phyloP scores from a whole-genome alignment of 768 basidiomycete species.

The Hypholoma sublateritium region DNA sequence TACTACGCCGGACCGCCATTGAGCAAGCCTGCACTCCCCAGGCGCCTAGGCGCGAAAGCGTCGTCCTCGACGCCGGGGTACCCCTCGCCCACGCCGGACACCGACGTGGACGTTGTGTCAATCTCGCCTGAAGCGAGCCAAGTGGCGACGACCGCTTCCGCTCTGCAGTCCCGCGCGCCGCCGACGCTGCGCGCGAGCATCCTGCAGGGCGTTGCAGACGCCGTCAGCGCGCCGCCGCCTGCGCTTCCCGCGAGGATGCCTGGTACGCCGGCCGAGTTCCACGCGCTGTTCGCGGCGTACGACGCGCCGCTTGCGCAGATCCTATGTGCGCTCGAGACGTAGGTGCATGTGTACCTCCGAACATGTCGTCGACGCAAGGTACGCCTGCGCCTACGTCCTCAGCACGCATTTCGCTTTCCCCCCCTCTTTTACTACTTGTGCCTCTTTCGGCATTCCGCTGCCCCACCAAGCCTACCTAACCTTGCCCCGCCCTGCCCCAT shows the following conservation, averaged over 20 bases:
- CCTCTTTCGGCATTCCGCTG: too few species aligned
- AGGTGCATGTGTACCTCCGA: background rate
- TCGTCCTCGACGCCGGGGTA: background rate
- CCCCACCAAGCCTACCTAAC: too few species aligned
- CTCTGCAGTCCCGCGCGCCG: background rate
- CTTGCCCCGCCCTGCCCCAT: too few species aligned
- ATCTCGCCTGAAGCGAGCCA: background rate
- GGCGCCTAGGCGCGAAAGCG: background rate
- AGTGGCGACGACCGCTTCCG: background rate
- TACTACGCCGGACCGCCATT: background rate
- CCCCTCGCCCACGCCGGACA: background rate
- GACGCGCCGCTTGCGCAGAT: constrained; percentile 13
- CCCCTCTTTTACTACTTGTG: too few species aligned
- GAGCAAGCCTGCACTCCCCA: background rate
- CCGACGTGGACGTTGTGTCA: background rate
- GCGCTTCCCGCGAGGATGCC: constrained; percentile 1
- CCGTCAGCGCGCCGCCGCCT: background rate
- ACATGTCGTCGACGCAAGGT: background rate
- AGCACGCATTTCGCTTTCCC: too few species aligned
- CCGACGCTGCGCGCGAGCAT: background rate
- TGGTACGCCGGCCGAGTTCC: constrained; percentile 18
- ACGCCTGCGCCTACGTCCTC: background rate
- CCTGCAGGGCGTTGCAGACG: background rate
- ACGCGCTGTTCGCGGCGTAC: constrained; percentile 19
- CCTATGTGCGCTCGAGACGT: constrained; percentile 10